Conservation (phyloP, 192 early-diverging fungal genomes). For the Podochytrium sp. region DNA sequence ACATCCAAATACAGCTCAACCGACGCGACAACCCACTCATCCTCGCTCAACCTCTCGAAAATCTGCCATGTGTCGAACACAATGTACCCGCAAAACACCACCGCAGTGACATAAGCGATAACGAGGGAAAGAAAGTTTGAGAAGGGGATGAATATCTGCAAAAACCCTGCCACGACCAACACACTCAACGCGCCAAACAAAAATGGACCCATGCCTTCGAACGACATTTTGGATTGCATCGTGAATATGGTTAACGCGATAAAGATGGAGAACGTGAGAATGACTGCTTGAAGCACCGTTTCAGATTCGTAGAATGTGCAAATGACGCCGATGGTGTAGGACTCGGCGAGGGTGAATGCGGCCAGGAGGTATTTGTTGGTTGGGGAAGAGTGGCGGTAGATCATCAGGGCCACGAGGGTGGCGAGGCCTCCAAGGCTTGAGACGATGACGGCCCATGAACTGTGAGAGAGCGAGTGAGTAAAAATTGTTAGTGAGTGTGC, state of each 20-base stretch:
- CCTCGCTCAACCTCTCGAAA: slow-evolving; percentile 70
- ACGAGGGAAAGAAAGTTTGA: slow-evolving; percentile 55
- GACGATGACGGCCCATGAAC: not conserved
- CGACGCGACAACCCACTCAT: slow-evolving; percentile 67
- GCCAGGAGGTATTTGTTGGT: slow-evolving; percentile 53
- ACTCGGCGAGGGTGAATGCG: slow-evolving; percentile 65
- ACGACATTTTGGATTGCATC: slow-evolving; percentile 64
- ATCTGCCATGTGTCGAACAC: slow-evolving; percentile 72
- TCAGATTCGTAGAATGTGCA: slow-evolving; percentile 68
- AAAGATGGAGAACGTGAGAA: slow-evolving; percentile 75
- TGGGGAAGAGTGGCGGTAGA: slow-evolving; percentile 1
- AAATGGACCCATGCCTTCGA: slow-evolving; percentile 33
- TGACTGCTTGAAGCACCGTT: slow-evolving; percentile 75
- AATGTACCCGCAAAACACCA: slow-evolving; percentile 81
- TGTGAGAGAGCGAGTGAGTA: not conserved
- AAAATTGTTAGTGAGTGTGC: not conserved
- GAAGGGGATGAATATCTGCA: slow-evolving; percentile 77
- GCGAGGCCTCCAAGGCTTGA: not conserved
- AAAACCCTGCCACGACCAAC: slow-evolving; percentile 63
- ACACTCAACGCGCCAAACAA: slow-evolving; percentile 67
- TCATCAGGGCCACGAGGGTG: slow-evolving; percentile 9
- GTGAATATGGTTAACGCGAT: slow-evolving; percentile 77
- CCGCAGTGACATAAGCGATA: slow-evolving; percentile 58
- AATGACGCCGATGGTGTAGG: slow-evolving; percentile 55
- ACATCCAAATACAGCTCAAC: slow-evolving; percentile 76